Evolutionary conservation across 1,139 yeast genomes (phyloP), one percentile per base, ranked within the genome.

Genomic region (Hyphopichia burtonii): DNA sequence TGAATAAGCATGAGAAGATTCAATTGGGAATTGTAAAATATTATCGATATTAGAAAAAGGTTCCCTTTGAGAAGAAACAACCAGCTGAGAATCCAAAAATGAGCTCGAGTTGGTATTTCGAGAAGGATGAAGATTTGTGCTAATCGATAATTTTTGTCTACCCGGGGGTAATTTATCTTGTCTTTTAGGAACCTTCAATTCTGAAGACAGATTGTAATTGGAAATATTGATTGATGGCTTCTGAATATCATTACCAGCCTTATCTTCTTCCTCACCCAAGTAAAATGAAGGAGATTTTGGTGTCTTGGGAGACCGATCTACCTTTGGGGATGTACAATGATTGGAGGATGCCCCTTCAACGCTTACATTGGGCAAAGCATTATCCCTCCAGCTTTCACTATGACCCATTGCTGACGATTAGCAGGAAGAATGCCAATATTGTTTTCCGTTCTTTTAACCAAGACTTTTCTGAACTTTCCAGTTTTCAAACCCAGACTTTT

Each of bases 1-100:
- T 0, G 95, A 86, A 56, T 86, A 88, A 2, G 96, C 86, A 57
- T 86, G 93, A 2, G 94, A 78, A 10, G 94, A 85, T 56, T 86
- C 93, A 17, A 83, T 80, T 4, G 95, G 89, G 56, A 85, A 86
- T 51, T 71, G 74, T 28, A 78, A 54, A 27, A 38, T 38, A 19
- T 38, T 18, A 27, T 33, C 23, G 14, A 38, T 23, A 27, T 14
- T 28, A 14, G 38, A 27, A 18, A 36, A 28, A 3, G 38, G 38
- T 28, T 36, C 38, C 19, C 12, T 36, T 10, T 25, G 28, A 8
- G 28, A 25, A 7, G 28, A 11, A 8, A 12, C 11, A 8, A 10
- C 27, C n/a, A n/a, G n/a, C n/a, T n/a, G n/a, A n/a, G n/a, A n/a
- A n/a, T n/a, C n/a, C n/a, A n/a, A n/a, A n/a, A n/a, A n/a, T n/a